Base-by-base conservation (phyloP, 257 asterid genomes). In the Thymus quinquecostatus region DNA sequence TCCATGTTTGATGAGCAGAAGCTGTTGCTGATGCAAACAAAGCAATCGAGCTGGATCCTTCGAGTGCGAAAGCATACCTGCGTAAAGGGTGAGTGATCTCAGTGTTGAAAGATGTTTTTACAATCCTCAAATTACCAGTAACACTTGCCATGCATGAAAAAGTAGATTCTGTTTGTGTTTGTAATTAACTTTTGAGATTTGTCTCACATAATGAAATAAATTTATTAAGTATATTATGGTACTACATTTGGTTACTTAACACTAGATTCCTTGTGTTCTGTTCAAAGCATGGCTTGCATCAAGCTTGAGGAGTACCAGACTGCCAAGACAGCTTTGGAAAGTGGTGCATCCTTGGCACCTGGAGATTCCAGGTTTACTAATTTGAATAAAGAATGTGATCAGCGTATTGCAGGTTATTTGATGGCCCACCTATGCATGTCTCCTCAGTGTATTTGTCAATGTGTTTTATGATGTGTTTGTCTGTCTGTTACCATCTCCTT, bases 261-360 rank as follows among this genome's bases (percentile, higher is more conserved):
- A 5, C 49, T 0, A 28, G 47, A 33, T 58, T 28, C 54, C 6
- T 27, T 63, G 27, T 70, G 32, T 72, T 77, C 49, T 72, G 59
- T 41, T 47, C 56, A 40, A 82, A 95, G 99, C 69, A 63, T 72
- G 74, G 98, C 97, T 28, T 95, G 99, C 69, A 73, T 92, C 75
- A 87, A 95, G 83, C 98, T 95, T 75, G 97, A 92, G 82, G 99
- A 95, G 71, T 95, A 88, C 83, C 89, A 89, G 78, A 89, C 98
- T 64, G 98, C 99, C 66, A 95, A 86, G 82, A 59, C 89, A 60
- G 96, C 98, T 64, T 80, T 95, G 83, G 92, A 88, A 74, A 72
- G 13, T 28, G 99, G 99, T 21, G 89, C 89, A 29, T 79, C 96
- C 74, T 81, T 95, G 79, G 92, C 88, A 77, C 85, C 96, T 60